Conservation (phyloP, 805 yeast genomes). For the Zygosaccharomyces kombuchaensis region DNA sequence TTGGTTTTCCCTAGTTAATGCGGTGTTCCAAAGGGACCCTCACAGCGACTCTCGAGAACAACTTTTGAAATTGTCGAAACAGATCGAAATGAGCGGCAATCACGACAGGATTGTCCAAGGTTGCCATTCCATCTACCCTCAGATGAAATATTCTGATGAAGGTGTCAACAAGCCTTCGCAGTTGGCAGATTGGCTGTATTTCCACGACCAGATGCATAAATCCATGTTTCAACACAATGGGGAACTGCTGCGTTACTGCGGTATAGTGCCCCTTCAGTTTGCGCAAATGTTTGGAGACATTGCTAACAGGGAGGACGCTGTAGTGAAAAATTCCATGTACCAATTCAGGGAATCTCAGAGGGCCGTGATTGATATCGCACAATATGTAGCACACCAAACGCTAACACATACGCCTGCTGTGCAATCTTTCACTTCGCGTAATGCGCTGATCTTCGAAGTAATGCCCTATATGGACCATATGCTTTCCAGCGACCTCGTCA, state of each 20-base stretch:
- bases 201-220: slow-evolving; percentile 55
- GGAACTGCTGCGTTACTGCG: slow-evolving; percentile 50
- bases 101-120: slow-evolving; percentile 66
- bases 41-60: slow-evolving; percentile 44
- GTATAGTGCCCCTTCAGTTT: slow-evolving; percentile 56
- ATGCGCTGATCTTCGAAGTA: slow-evolving; percentile 28
- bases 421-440: slow-evolving; percentile 17
- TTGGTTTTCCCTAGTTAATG: slow-evolving; percentile 64
- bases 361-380: slow-evolving; percentile 30
- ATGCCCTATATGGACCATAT: slow-evolving; percentile 37
- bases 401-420: slow-evolving; percentile 14
- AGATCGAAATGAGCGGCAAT: slow-evolving; percentile 44
- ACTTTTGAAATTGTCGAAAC: slow-evolving; percentile 43
- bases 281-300: slow-evolving; percentile 63
- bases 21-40: slow-evolving; percentile 52
- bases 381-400: slow-evolving; percentile 21
- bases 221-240: slow-evolving; percentile 40
- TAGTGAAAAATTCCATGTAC: slow-evolving; percentile 32
- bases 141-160: slow-evolving; percentile 60
- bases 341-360: slow-evolving; percentile 29
- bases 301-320: slow-evolving; percentile 37
- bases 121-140: slow-evolving; percentile 63
- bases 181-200: slow-evolving; percentile 72
- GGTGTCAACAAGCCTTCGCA: slow-evolving; percentile 53
- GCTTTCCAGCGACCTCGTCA: slow-evolving; percentile 23